Base-by-base conservation (phyloP, 495 filamentous ascomycete species). In the Gamarada debralockiae region DNA sequence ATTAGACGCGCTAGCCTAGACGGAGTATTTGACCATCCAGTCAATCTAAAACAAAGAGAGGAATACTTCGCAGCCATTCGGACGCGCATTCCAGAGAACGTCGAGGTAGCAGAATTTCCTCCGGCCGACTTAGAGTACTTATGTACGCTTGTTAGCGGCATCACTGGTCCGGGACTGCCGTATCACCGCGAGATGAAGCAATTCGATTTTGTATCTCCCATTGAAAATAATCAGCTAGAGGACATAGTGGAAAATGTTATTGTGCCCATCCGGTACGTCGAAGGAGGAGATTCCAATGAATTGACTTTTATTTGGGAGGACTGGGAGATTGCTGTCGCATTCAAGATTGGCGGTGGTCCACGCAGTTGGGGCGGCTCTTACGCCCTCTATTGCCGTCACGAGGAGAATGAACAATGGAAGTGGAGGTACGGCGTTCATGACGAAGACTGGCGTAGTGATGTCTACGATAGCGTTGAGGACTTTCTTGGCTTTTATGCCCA, bases 101-200 rank as follows among this genome's bases (percentile, higher is more conserved):
- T 44, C 29, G 38, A 52, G 49, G 49, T 52, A 25, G 38, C 49
- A 52, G 49, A 52, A 52, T 52, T 52, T 52, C 49, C 49, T 52
- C 49, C 49, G 37, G 49, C 49, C 49, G 49, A 52, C 38, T 52
- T 52, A 21, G 38, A 52, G 49, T 43, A 52, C 49, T 20, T 52
- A 29, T 52, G 49, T 52, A 52, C 49, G 38, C 49, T 50, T 40
- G 48, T 50, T 20, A 50, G 48, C 48, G 48, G 48, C 48, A 24
- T 50, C 15, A 50, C 48, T 50, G 48, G 48, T 50, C 48, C 48
- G 48, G 48, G 48, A 50, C 48, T 50, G 48, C 9, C 9, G 34
- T 7, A 38, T 20, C 34, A 39, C 48, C 34, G 34, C 48, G 13
- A 3, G 23, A 33, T 25, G 48, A 29, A 50, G 23, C 48, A 50